phyloP scores from a whole-genome alignment of 768 basidiomycete species.

The Lentinula sp. region DNA sequence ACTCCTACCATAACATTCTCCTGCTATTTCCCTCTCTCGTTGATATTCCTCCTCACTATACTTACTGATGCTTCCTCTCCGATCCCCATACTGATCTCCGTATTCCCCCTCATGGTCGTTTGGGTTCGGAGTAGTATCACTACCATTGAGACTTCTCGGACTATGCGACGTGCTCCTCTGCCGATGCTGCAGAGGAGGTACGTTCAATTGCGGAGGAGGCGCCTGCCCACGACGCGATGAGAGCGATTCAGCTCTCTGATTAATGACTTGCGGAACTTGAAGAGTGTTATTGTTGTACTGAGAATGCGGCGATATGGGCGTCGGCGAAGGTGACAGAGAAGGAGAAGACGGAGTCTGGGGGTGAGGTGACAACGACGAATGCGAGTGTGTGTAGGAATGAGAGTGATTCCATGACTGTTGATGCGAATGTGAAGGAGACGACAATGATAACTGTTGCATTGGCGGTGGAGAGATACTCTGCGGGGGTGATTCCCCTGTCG shows the following conservation, averaged over 20 bases:
- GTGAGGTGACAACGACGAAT: slow-evolving; percentile 35
- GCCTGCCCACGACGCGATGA: slow-evolving; percentile 29
- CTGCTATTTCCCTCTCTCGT: background rate
- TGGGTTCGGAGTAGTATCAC: slow-evolving; percentile 17
- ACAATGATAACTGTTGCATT: slow-evolving; percentile 67
- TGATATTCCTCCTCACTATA: background rate
- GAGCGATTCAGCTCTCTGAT: slow-evolving; percentile 26
- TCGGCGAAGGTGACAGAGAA: background rate
- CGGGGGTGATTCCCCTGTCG: slow-evolving; percentile 32
- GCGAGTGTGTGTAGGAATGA: slow-evolving; percentile 17
- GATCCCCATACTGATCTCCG: slow-evolving; percentile 27
- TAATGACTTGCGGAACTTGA: slow-evolving; percentile 28
- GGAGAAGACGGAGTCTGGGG: background rate
- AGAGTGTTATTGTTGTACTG: background rate
- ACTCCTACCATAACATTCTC: background rate
- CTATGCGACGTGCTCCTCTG: slow-evolving; percentile 33
- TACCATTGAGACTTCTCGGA: background rate
- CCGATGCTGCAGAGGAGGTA: slow-evolving; percentile 32
- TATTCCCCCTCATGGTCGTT: slow-evolving; percentile 31
- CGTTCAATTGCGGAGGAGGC: slow-evolving; percentile 26
- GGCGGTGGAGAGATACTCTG: slow-evolving; percentile 66
- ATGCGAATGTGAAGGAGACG: slow-evolving; percentile 49
- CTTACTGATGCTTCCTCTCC: background rate
- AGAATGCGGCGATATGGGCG: background rate
- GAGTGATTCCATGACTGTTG: slow-evolving; percentile 28